phyloP scores from a whole-genome alignment of 2,329 filamentous ascomycete genomes.

The Aurifilum marmelostoma region DNA sequence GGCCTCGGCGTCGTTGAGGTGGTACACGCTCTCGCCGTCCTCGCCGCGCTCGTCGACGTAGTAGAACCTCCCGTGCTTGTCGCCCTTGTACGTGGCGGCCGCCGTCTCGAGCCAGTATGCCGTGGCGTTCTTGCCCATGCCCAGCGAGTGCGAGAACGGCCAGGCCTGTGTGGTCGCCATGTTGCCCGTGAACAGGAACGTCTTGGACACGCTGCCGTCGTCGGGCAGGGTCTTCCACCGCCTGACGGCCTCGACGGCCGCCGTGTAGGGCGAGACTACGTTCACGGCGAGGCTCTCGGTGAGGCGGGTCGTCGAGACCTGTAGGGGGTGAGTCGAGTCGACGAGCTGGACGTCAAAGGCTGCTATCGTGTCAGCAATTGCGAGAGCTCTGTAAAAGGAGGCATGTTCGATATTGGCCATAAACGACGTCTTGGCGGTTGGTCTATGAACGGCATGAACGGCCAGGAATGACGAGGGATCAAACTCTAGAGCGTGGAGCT shows the following conservation, averaged over 20 bases:
- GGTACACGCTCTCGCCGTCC: not conserved
- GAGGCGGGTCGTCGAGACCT: conserved; percentile 9
- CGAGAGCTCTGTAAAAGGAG: not conserved
- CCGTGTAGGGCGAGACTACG: conserved; percentile 18
- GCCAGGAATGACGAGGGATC: no score
- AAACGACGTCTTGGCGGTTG: no score
- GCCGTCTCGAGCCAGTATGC: conserved; percentile 22
- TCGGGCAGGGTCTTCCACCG: conserved; percentile 15
- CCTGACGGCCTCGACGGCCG: conserved; percentile 19
- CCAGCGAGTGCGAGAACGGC: conserved; percentile 10
- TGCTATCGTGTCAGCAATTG: not conserved
- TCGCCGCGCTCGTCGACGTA: conserved; percentile 21
- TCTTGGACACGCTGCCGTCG: conserved; percentile 16
- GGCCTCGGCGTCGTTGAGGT: conserved; percentile 13
- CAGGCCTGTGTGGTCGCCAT: conserved; percentile 16
- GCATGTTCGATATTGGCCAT: no score
- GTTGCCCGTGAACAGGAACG: conserved; percentile 23
- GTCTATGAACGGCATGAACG: no score
- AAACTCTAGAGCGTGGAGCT: not conserved
- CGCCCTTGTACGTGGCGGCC: conserved; percentile 19
- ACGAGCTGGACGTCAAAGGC: conserved; percentile 16
- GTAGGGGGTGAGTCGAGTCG: not conserved
- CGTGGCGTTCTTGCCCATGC: conserved; percentile 17
- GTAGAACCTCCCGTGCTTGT: conserved; percentile 12
- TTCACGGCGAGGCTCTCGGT: conserved; percentile 8